Base-by-base conservation (phyloP, 2,329 filamentous ascomycete species). In the Trematosphaeria pertusa region DNA sequence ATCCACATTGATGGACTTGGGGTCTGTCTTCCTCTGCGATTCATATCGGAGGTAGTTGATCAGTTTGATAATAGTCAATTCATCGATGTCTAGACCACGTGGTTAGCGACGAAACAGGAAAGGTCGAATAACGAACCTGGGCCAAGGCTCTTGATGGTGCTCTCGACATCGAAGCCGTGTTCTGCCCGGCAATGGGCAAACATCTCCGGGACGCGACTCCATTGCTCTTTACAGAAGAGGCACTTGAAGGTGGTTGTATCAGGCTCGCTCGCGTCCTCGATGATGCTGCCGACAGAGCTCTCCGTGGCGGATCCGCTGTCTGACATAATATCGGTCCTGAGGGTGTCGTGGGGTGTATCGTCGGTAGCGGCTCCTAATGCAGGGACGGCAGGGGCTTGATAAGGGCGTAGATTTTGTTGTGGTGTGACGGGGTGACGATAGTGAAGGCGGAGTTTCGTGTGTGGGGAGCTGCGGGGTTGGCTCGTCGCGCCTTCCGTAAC, bases 1-100 rank as follows among this genome's bases (percentile, higher is more conserved):
- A 47, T 89, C 85, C 33, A 87, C 73, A 47, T 81, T 78, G 32
- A 69, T 63, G 5, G 37, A 48, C 0, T 84, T 83, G 3, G 67
- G 65, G 3, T 66, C 59, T 32, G 67, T 69, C 7, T 71, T 72
- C 22, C 65, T 68, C 35, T 69, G 54, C 15, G 71, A 71, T 41
- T 75, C 69, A 33, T 66, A 58, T 19, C 79, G 73, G 15, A 81
- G 68, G 54, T 75, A 81, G 58, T 82, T 82, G 51, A 81, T 54
- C 32, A 71, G 46, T 43, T 70, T 71, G 44, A 70, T 68, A 20
- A 67, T 56, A 8, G 54, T 59, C 9, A 69, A 48, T 33, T 71
- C 67, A 31, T 69, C 65, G n/a, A 60, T 56, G 34, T 59, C 67
- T 70, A 37, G 7, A 11, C 18, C 33, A 38, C 34, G 43, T 66